Conservation (phyloP, 495 filamentous ascomycete species). For the Penicillium salamii region DNA sequence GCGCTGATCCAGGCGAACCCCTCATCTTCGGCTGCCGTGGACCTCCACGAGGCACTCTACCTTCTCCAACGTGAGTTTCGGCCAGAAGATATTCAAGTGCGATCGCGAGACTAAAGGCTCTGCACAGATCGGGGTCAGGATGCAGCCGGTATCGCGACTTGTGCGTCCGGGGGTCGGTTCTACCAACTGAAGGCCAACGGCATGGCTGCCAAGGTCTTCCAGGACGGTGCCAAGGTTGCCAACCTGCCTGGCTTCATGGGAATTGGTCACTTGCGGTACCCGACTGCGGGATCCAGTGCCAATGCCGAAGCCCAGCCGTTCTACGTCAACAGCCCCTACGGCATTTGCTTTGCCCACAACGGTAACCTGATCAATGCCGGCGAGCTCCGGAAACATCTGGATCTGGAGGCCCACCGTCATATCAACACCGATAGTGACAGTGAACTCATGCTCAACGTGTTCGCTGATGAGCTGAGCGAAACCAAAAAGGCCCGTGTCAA, state of each 20-base stretch:
- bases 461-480: constrained; percentile 89
- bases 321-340: constrained; percentile 91
- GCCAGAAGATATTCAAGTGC: constrained; percentile 1
- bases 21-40: constrained; percentile 63
- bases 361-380: constrained; percentile 95
- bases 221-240: constrained; percentile 66
- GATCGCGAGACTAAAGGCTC: constrained; percentile 13
- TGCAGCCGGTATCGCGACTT: constrained; percentile 83
- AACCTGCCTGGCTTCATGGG: constrained; percentile 91
- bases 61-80: constrained; percentile 65
- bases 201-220: constrained; percentile 85
- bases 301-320: constrained; percentile 64
- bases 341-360: constrained; percentile 69
- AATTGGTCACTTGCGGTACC: constrained; percentile 84
- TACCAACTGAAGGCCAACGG: constrained; percentile 92
- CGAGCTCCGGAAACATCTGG: constrained; percentile 73
- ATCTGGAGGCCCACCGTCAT: constrained; percentile 86
- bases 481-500: constrained; percentile 97
- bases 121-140: constrained; percentile 70
- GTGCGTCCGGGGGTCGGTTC: constrained; percentile 72
- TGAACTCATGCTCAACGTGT: constrained; percentile 93
- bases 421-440: constrained; percentile 97
- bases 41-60: constrained; percentile 87
- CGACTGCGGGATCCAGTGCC: constrained; percentile 83
- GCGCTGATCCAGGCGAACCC: constrained; percentile 74